Base-by-base conservation (phyloP, 345 rosid genomes). In the Litchi chinensis region DNA sequence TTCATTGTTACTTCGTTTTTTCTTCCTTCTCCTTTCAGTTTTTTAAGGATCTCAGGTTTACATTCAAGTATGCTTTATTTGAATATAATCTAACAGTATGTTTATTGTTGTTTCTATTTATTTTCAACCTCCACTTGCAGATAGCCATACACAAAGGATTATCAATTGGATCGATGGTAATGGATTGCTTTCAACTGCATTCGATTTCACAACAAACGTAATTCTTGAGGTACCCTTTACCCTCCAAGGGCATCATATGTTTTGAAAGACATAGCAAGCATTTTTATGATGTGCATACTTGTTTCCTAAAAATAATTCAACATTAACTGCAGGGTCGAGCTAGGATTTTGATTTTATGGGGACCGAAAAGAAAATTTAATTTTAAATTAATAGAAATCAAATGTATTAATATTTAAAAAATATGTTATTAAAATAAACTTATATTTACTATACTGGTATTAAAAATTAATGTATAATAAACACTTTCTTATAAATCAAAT, bases 141-240 rank as follows among this genome's bases (percentile, higher is more conserved):
- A 95, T 86, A 88, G 90, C 84, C 98, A 91, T 70, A 88, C 93
- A 74, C 97, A 95, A 66, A 88, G 92, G 80, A 90, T 95, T 76
- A 80, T 93, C 86, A 90, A 87, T 80, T 95, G 94, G 98, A 93
- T 93, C 21, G 92, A 95, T 83, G 86, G 79, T 48, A 85, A 97
- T 2, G 93, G 97, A 66, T 92, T 91, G 86, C 86, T 88, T 76
- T 89, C 97, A 70, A 65, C 93, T 79, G 97, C 95, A 81, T 95
- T 93, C 89, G 97, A 95, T 87, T 95, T 95, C 89, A 95, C 98
- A 68, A 91, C 95, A 10, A 91, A 92, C 79, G 97, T 93, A 80
- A 92, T 95, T 65, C 93, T 95, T 68, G 1, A 92, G 94, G 98
- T 95, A 85, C 66, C 1, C 26, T 9, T 59, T 22, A 59, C 64